Percentiles rank a stretch among this genome's conserved stretches.
Conservation (phyloP, 2,329 filamentous ascomycete genomes). For the Harringtonia aguacate region DNA sequence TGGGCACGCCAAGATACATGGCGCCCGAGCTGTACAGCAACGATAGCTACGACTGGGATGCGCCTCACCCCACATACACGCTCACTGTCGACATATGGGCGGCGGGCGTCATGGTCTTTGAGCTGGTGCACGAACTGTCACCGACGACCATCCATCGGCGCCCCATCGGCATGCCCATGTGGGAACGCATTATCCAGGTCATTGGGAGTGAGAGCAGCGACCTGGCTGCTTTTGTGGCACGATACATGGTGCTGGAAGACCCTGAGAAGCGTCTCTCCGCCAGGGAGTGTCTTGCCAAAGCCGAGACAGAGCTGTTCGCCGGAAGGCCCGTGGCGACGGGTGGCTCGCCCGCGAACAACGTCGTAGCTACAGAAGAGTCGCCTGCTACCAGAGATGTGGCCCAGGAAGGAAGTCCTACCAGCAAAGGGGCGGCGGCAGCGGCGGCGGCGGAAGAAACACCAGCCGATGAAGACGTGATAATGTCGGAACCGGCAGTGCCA, state of each 20-base stretch:
- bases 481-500: too few species aligned
- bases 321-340: too few species aligned
- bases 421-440: too few species aligned
- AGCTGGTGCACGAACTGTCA: background rate
- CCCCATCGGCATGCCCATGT: background rate
- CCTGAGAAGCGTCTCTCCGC: background rate
- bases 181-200: background rate
- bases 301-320: background rate
- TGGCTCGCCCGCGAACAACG: too few species aligned
- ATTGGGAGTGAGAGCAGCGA: background rate
- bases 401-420: too few species aligned
- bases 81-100: slow-evolving; percentile 94
- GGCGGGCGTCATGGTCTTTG: slow-evolving; percentile 74
- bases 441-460: too few species aligned
- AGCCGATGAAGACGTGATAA: too few species aligned
- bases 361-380: too few species aligned
- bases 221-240: background rate
- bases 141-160: background rate
- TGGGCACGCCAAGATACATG: slow-evolving; percentile 89
- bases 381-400: too few species aligned
- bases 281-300: background rate
- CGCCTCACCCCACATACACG: slow-evolving; percentile 74
- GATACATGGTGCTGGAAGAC: background rate
- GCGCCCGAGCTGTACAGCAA: slow-evolving; percentile 76
- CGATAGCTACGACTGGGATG: slow-evolving; percentile 26